Evolutionary conservation across 208 protist species (phyloP).

Genomic region (Strigomonas culicis): DNA sequence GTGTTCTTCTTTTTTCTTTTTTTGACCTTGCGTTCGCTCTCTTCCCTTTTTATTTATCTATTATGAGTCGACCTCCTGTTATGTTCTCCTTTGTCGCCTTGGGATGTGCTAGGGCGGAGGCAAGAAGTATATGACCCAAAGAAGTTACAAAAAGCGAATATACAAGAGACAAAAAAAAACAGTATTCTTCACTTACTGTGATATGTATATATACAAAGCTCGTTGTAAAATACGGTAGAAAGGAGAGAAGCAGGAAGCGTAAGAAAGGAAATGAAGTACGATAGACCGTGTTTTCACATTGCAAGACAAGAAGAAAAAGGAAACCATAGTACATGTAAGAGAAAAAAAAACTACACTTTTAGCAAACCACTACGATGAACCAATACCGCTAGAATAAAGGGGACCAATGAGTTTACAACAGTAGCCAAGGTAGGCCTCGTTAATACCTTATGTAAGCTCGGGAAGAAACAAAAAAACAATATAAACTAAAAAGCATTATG

Average conservation of each 20-base stretch:
- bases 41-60: too few species aligned
- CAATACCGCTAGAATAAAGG: too few species aligned
- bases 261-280: not conserved
- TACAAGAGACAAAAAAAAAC: not conserved
- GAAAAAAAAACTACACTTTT: not conserved
- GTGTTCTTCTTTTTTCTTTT: too few species aligned
- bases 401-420: not conserved
- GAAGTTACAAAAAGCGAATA: too few species aligned
- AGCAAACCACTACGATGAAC: too few species aligned
- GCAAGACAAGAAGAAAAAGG: not conserved
- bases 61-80: too few species aligned
- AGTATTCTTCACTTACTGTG: not conserved
- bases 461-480: conserved; percentile 15
- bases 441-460: not conserved
- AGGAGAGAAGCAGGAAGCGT: not conserved
- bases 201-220: too few species aligned
- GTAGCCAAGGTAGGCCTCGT: not conserved
- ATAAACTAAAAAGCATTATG: conserved; percentile 8
- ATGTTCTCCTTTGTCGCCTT: too few species aligned
- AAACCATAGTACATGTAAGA: not conserved
- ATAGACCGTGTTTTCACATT: not conserved
- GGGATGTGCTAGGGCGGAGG: too few species aligned
- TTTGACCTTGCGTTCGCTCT: too few species aligned
- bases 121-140: too few species aligned
- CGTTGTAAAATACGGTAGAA: not conserved